phyloP scores from a whole-genome alignment of 306 rosid species.

The Rosa multiflora region DNA sequence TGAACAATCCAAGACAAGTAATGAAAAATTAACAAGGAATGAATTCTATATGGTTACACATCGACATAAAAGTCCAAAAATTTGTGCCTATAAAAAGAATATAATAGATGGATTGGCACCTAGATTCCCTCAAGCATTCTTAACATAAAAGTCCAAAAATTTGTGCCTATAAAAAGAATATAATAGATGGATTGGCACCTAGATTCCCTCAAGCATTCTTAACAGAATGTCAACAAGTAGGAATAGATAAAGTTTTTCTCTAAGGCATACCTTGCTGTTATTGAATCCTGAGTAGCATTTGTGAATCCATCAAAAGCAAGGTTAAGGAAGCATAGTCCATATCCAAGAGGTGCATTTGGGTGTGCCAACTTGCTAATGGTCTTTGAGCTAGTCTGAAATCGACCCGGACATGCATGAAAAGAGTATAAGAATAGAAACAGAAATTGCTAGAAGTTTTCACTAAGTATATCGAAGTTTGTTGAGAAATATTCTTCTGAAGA shows the following conservation, averaged over 20 bases:
- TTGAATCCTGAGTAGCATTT: conserved; percentile 99
- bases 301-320: conserved; percentile 99
- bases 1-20: conserved; percentile 22
- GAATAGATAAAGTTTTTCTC: neutral
- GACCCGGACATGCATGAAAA: conserved; percentile 23
- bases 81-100: neutral
- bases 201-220: neutral
- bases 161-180: neutral
- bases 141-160: neutral
- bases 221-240: conserved; percentile 1
- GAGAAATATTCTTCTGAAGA: conserved; percentile 2
- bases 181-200: neutral
- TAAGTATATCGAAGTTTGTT: neutral
- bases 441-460: neutral
- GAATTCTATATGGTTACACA: neutral
- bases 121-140: neutral
- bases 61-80: neutral
- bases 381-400: conserved; percentile 87
- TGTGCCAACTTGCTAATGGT: conserved; percentile 85
- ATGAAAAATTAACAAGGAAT: neutral
- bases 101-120: neutral
- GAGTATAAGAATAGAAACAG: neutral
- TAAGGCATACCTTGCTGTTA: conserved; percentile 56
- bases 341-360: conserved; percentile 98
- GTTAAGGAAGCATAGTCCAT: conserved; percentile 88